Evolutionary conservation across 2,329 filamentous ascomycete genomes (phyloP), one percentile per base, ranked within the genome.

Genomic region (Talaromyces marneffei): DNA sequence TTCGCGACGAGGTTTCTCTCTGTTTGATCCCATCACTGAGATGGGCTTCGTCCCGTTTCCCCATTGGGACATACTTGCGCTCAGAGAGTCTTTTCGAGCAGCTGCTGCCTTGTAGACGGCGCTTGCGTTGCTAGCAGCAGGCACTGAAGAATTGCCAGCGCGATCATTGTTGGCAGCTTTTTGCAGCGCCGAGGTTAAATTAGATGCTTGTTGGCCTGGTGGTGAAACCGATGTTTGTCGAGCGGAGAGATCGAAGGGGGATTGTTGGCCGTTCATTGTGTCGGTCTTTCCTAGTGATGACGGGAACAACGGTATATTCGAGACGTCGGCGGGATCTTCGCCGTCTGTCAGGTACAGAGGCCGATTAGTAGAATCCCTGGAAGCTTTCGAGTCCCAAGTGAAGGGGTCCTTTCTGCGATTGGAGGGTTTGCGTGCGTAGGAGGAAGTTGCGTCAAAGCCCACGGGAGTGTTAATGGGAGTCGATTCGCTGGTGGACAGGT

Each of bases 181-280:
- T 68, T 85, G 82, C 61, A 87, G 75, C 53, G 85, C 84, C 52
- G 83, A 85, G 4, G 84, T 87, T 66, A 87, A 76, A 68, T 85
- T 86, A 37, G 85, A 87, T 12, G 83, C 82, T 72, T 86, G 84
- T 70, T 82, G 83, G 63, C 75, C 76, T 48, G 83, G 82, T 56
- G 85, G 84, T 33, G 83, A 85, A 65, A 83, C 79, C 59, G 83
- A 84, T 65, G 80, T 80, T 78, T 80, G 79, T 68, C 79, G 81
- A 70, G 80, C 78, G 68, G 82, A 76, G 69, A 87, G 86, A 71
- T 87, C 82, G 72, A 87, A 84, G 50, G 85, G 84, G 62, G 79
- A 77, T 64, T 82, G 80, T 59, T 78, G 72, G 65, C 78, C 78
- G 63, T 80, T 80, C 82, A 85, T 85, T 67, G 70, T 77, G 74